phyloP scores from a whole-genome alignment of 1,284 basidiomycete genomes.

The Moesziomyces sp. region DNA sequence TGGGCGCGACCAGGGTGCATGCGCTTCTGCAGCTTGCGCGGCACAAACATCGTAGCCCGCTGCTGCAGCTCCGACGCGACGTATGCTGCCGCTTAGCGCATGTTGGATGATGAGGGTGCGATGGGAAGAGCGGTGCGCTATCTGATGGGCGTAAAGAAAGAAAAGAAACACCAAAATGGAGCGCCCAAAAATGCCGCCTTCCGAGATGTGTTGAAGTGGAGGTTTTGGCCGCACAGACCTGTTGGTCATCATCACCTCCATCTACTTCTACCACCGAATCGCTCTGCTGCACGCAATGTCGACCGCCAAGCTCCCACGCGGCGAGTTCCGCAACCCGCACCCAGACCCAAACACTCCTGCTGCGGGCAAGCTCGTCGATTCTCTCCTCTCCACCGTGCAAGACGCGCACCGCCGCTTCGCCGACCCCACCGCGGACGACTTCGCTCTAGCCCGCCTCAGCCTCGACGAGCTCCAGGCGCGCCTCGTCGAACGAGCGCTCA shows the following conservation, averaged over 20 bases:
- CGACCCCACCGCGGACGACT: conserved; percentile 9
- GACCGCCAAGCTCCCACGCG: conserved; percentile 11
- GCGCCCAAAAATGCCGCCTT: background rate
- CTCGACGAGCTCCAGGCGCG: conserved; percentile 6
- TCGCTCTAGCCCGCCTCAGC: conserved; percentile 2
- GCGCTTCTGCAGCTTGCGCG: conserved; percentile 33
- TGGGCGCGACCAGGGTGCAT: conserved; percentile 1
- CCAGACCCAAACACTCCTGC: conserved; percentile 15
- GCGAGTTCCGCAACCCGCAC: conserved; percentile 23
- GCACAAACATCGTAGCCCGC: conserved; percentile 20
- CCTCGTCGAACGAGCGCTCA: background rate
- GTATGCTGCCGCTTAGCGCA: background rate
- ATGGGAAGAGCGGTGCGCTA: background rate
- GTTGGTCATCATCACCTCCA: conserved; percentile 1
- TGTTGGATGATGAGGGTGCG: background rate
- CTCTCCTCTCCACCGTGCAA: conserved; percentile 18
- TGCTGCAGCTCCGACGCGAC: too few species aligned
- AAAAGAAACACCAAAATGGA: background rate
- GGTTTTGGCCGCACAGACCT: background rate
- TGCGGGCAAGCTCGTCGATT: conserved; percentile 16
- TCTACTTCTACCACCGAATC: too few species aligned
- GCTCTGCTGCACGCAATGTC: background rate
- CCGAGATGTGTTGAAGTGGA: background rate
- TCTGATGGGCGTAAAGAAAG: background rate
- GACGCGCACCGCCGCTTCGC: conserved; percentile 14